Percentiles rank a stretch among this genome's conserved stretches.
These are phyloP conservation scores for Penicillium sp. DNA, from an alignment of 2,329 filamentous ascomycete species.

Conservation along the genomic window DNA sequence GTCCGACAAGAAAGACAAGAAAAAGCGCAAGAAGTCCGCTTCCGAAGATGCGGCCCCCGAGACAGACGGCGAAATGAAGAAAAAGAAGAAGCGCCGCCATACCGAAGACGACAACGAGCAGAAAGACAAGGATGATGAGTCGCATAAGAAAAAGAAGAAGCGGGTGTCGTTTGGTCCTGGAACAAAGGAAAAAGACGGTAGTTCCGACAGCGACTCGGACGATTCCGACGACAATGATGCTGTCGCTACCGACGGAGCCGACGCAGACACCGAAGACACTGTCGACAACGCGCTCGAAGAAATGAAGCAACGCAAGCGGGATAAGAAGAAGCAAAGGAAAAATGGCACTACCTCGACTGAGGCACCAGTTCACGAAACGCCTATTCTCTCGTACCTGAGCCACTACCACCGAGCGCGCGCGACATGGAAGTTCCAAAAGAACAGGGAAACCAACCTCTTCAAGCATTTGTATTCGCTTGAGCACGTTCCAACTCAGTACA, in stretches of 20 bases:
- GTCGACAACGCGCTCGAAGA: slow-evolving; percentile 24
- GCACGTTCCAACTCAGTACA: slow-evolving; percentile 68
- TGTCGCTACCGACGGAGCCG: slow-evolving; percentile 12
- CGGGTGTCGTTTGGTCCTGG: slow-evolving; percentile 65
- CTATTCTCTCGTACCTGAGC: slow-evolving; percentile 72
- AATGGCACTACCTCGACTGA: slow-evolving; percentile 14
- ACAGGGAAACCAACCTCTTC: slow-evolving; percentile 78
- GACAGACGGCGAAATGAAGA: slow-evolving; percentile 21
- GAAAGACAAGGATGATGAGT: slow-evolving; percentile 12
- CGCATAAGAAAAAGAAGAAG: slow-evolving; percentile 44
- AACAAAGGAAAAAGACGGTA: slow-evolving; percentile 58
- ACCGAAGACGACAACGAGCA: slow-evolving; percentile 18
- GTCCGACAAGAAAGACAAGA: slow-evolving; percentile 24
- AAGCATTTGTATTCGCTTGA: slow-evolving; percentile 75
- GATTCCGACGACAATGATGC: slow-evolving; percentile 10
- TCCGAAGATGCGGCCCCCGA: slow-evolving; percentile 12
- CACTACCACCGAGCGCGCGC: slow-evolving; percentile 69
- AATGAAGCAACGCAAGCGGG: slow-evolving; percentile 34
- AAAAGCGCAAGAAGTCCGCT: slow-evolving; percentile 25
- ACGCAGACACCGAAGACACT: slow-evolving; percentile 23
- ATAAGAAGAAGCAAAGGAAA: slow-evolving; percentile 29
- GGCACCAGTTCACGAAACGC: slow-evolving; percentile 35
- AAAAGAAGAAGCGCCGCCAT: slow-evolving; percentile 25
- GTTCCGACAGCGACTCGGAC: slow-evolving; percentile 20
- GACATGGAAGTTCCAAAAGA: slow-evolving; percentile 96